Conservation (phyloP, 1,284 basidiomycete genomes). For the Leccinum holopus region DNA sequence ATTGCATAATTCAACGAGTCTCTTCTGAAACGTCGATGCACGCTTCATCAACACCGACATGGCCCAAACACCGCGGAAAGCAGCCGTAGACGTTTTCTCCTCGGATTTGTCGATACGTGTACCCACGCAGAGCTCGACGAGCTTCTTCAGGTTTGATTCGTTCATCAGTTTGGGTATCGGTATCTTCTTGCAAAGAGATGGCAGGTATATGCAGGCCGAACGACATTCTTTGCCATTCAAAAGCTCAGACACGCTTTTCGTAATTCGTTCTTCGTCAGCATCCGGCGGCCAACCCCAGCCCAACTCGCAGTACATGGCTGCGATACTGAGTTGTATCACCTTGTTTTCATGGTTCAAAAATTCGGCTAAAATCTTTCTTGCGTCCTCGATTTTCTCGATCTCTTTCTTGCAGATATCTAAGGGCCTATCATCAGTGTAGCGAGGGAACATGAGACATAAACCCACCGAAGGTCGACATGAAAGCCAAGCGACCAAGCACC, state of each 20-base stretch:
- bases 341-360: conserved; percentile 17
- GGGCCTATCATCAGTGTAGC: not conserved
- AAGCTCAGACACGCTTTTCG: conserved; percentile 15
- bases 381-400: not conserved
- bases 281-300: conserved; percentile 19
- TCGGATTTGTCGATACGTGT: not conserved
- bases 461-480: conserved; percentile 34
- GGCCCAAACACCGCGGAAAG: too few relatives aligned
- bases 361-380: conserved; percentile 7
- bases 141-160: conserved; percentile 18
- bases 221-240: conserved; percentile 9
- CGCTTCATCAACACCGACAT: not conserved
- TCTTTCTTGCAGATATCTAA: conserved; percentile 17
- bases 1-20: conserved; percentile 21
- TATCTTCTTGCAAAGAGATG: conserved; percentile 28
- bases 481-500: conserved; percentile 26
- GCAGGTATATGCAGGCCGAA: conserved; percentile 30
- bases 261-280: conserved; percentile 11
- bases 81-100: too few relatives aligned
- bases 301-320: conserved; percentile 29
- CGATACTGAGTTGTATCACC: conserved; percentile 24
- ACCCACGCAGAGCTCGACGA: not conserved
- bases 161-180: conserved; percentile 9
- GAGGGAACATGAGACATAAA: not conserved
- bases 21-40: not conserved